Evolutionary conservation across 768 basidiomycete genomes (phyloP), one percentile per base, ranked within the genome.

Genomic region (Panaeolus papilionaceus): DNA sequence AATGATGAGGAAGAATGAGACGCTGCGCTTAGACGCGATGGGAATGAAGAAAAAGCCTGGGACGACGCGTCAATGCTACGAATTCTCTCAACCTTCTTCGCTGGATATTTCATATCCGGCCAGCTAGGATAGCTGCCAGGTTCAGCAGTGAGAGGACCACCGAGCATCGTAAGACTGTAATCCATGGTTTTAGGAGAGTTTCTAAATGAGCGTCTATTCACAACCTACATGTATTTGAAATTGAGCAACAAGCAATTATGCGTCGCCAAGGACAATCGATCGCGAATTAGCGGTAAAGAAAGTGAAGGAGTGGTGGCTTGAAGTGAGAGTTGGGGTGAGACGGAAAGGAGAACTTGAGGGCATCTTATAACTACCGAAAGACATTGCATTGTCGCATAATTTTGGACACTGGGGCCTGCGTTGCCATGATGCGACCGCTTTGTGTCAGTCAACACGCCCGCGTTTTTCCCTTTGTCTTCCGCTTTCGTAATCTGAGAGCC

Each of bases 51-150:
- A 33, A 37, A 58, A 8, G 28, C 14, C 11, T 58, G 11, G 11
- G 16, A 6, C 20, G 47, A 49, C 8, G n/a, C 5, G 47, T 49
- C 54, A 12, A 4, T 16, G 11, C 28, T 16, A 58, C 14, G 54
- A 33, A 33, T 33, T n/a, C 33, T 58, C 26, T 58, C 54, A 28
- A 37, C 54, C 12, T 58, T 58, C 54, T 58, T 58, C 11, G 54
- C 26, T 28, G 54, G 54, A 10, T 58, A 58, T 58, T 58, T 58
- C 54, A 58, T 28, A 58, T 58, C 54, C 12, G 54, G 54, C 54
- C 54, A 58, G 14, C 54, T 58, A 12, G 54, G 54, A 16, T 33
- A 58, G 14, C 54, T 58, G 54, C 33, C 33, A 23, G 14, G 54
- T n/a, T 58, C 26, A 2, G 33, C 33, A 33, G 54, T 58, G 33